Evolutionary conservation across 129 eudicot genomes (phyloP), one percentile per base, ranked within the genome.

Genomic region (Flaveria bidentis): DNA sequence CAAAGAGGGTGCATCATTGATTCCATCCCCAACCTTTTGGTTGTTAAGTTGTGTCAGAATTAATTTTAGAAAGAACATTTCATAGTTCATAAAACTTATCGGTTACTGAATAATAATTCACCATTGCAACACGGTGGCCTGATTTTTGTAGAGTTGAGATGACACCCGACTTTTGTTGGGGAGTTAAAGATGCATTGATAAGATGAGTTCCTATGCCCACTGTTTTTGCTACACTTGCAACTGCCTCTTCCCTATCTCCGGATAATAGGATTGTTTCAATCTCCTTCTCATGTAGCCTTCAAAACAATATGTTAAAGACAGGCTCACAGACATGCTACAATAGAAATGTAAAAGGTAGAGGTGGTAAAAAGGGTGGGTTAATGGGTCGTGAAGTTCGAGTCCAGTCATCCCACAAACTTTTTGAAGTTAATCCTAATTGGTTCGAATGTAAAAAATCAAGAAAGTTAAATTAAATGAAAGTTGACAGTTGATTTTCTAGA

Each of bases 191-290:
- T 78, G 96, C 90, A 83, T 88, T 85, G 73, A 88, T 80, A 64
- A 78, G 83, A 69, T 90, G 75, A 56, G 72, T 80, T 74, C 79
- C 83, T 82, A 93, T 84, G 46, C 98, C 96, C 47, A 90, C 85
- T 1, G 85, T 75, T 72, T 88, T 90, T 30, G 92, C 98, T 77
- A 93, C 90, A 77, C 79, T 86, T 93, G 98, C 98, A 85, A 93
- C 96, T 90, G 96, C 98, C 92, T 90, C 98, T 93, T 93, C 95
- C 98, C 98, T 88, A 94, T 93, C 96, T 60, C 98, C 98, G 9
- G 98, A 93, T 84, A 90, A 84, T 22, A 93, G 80, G 49, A 93
- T 84, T 68, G 96, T 83, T 72, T 82, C 82, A 44, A 93, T 86
- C 73, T 90, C 89, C 84, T 82, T 83, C 71, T 76, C 77, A 61